These are phyloP conservation scores for Panaeolus cyanescens DNA, from an alignment of 768 basidiomycete species.

Conservation along the genomic window DNA sequence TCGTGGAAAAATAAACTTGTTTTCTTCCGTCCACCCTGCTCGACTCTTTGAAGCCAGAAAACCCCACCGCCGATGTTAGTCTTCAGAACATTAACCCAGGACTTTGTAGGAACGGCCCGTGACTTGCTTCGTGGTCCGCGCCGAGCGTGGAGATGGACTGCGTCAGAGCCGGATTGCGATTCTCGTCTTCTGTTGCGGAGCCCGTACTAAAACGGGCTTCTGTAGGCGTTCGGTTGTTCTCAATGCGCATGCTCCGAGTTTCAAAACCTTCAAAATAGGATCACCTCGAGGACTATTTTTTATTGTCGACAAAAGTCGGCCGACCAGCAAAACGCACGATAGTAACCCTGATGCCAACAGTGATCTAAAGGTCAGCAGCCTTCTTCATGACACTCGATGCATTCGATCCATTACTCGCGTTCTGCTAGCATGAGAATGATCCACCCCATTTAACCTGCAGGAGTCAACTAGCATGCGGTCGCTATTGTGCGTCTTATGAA, in stretches of 20 bases:
- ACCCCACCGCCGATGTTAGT: too few species aligned
- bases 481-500: neutral
- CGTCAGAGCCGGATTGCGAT: neutral
- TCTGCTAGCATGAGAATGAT: neutral
- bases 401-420: neutral
- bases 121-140: slow-evolving; percentile 1
- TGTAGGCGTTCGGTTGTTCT: neutral
- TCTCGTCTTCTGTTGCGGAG: slow-evolving; percentile 1
- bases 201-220: neutral
- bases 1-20: neutral
- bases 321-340: neutral
- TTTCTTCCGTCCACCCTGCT: neutral
- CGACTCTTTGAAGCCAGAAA: too few species aligned
- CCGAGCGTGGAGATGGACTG: slow-evolving; percentile 1
- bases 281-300: neutral
- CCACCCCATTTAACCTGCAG: neutral
- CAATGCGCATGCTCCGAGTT: neutral
- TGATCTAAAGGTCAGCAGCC: neutral
- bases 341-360: neutral
- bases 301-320: neutral
- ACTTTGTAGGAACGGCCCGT: too few species aligned
- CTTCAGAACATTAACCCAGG: too few species aligned
- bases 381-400: neutral
- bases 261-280: neutral
- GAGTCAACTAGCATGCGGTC: neutral